Percentiles rank a stretch among this genome's conserved stretches.
Evolutionary conservation across 2,329 filamentous ascomycete species (phyloP).

Genomic region (Ciborinia camelliae): DNA sequence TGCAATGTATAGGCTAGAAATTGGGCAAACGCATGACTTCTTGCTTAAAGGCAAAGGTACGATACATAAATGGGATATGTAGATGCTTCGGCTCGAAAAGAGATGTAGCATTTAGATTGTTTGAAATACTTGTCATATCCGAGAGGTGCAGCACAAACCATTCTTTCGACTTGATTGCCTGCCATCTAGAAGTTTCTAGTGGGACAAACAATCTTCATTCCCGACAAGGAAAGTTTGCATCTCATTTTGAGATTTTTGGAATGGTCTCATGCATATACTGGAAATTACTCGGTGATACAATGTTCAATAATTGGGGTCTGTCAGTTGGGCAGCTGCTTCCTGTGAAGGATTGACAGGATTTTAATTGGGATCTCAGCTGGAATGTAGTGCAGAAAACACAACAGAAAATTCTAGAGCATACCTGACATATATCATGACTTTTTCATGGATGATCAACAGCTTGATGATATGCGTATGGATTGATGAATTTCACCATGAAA

Average conservation of each 20-base stretch:
- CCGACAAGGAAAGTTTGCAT: conserved; percentile 2
- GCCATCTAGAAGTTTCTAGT: background rate
- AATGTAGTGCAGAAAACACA: background rate
- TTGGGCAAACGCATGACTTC: background rate
- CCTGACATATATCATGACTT: background rate
- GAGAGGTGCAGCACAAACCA: conserved; percentile 8
- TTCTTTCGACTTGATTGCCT: background rate
- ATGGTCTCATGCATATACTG: conserved; percentile 5
- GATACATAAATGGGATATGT: background rate
- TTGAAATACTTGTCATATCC: conserved; percentile 10
- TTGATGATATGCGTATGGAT: background rate
- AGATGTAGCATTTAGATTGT: background rate
- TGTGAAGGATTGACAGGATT: conserved; percentile 1
- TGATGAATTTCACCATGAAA: background rate
- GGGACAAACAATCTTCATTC: conserved; percentile 4
- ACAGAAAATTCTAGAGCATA: background rate
- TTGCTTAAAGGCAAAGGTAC: background rate
- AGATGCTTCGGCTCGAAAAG: background rate
- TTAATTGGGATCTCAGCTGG: background rate
- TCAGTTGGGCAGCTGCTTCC: background rate
- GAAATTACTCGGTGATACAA: conserved; percentile 2
- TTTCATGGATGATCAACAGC: background rate
- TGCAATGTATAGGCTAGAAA: background rate
- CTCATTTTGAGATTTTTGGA: conserved; percentile 1
- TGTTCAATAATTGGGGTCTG: background rate